Base-by-base conservation (phyloP, 2,329 filamentous ascomycete genomes). In the Taxawa tesnikishii region DNA sequence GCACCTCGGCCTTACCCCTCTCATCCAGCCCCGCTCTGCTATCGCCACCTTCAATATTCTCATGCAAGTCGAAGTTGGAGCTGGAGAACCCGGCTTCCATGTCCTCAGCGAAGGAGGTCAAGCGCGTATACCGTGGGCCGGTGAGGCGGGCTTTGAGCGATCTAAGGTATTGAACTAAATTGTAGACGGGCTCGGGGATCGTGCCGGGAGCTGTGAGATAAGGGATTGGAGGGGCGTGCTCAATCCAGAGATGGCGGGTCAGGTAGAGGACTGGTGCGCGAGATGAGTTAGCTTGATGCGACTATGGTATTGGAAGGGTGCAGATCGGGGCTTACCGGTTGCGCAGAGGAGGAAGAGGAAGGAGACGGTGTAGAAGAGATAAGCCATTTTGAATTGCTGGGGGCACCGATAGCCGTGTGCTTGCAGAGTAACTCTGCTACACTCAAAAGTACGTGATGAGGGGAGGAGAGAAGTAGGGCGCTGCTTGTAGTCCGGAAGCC, bases 51-150 rank as follows among this genome's bases (percentile, higher is more conserved):
- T 78, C 76, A 19, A 98, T 65, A 52, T 98, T 98, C 41, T 70
- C 73, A 7, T 68, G 62, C 15, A 98, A 70, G 50, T 94, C 81
- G 54, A 98, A 98, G 33, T 78, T 82, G 34, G 69, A 70, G 38
- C 81, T 88, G 26, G 78, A 80, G 16, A 57, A 70, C 13, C 90
- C 90, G 11, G 82, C 78, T 57, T 94, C 88, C 37, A 90, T 78
- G 59, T 98, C 90, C 43, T 71, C 75, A 26, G 75, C 67, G 62
- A 96, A 98, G 11, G 68, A 67, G 1, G 84, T 83, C 1, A 96
- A 72, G 18, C 74, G 79, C 32, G 77, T 68, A 63, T 96, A 94
- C 46, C 83, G 59, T 49, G 77, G 74, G 36, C 66, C 58, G 40
- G 64, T 51, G 47, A 67, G 62, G 36, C 63, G 43, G n/a, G n/a